Base-by-base conservation (phyloP, 306 rosid genomes). In the Vigna hirtella region DNA sequence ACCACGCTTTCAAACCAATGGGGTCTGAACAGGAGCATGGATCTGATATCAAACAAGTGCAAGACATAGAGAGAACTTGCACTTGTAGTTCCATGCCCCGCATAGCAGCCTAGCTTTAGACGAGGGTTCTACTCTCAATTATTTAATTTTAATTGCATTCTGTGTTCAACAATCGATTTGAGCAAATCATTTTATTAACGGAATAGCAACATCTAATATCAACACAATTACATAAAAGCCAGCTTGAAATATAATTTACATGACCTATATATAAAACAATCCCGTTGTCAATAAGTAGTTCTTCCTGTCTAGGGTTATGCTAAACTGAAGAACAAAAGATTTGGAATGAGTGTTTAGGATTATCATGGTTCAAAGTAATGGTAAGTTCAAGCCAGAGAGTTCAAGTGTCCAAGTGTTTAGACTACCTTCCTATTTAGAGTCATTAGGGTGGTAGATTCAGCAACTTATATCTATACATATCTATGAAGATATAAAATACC, bases 241-340 rank as follows among this genome's bases (percentile, higher is more conserved):
- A 67, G 24, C 73, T 67, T 13, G 56, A 45, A 66, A 66, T 63
- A 63, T 65, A n/a, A 65, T 2, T 34, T 20, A 28, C 59, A 69
- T 48, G 59, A 26, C 24, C 4, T 26, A 13, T 55, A 77, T 28
- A 4, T 8, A 24, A 26, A 22, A 26, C 1, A 58, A 52, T 24
- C 48, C 16, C 22, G 9, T 11, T 49, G 8, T 76, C 24, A 18
- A 9, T 26, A 53, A 28, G 34, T 7, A 50, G 12, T 30, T 30
- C 34, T 30, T 30, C 5, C 4, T 30, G 34, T 30, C 4, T 30
- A 30, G 34, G 34, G 34, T 30, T 30, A 30, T 3, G 5, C 34
- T 30, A 30, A 30, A 30, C 34, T 30, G 34, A 30, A 30, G 34
- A 30, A 30, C 34, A 30, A 30, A 30, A 30, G 34, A 30, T 30